These are phyloP conservation scores for Corylus avellana DNA, from an alignment of 306 rosid genomes.

Conservation along the genomic window DNA sequence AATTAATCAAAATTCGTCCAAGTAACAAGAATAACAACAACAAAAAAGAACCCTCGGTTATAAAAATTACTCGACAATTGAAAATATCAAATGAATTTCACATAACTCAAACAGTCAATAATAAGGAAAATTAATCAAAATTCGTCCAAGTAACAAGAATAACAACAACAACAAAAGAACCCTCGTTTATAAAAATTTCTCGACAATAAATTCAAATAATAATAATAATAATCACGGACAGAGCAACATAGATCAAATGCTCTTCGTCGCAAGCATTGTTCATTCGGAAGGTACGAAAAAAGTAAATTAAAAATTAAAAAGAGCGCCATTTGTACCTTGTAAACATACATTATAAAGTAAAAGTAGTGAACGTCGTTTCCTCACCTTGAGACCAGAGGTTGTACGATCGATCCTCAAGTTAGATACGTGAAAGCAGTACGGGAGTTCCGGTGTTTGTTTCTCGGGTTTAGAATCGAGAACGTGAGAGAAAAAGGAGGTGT, in stretches of 20 bases:
- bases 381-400: not conserved
- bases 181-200: too few species aligned
- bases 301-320: not conserved
- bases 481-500: not conserved
- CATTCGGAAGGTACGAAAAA: not conserved
- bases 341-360: too few species aligned
- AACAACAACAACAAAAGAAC: too few species aligned
- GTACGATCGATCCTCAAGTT: not conserved
- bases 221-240: too few species aligned
- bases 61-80: too few species aligned
- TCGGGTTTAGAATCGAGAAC: not conserved
- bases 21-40: not conserved
- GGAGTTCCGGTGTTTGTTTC: not conserved
- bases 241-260: not conserved
- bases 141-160: too few species aligned
- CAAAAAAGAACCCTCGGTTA: not conserved
- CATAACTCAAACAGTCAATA: too few species aligned
- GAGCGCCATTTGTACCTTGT: not conserved
- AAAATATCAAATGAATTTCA: too few species aligned
- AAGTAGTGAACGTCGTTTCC: not conserved
- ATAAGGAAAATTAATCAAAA: too few species aligned
- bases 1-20: not conserved
- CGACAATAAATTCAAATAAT: not conserved
- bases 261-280: not conserved
- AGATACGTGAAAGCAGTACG: not conserved